These are phyloP conservation scores for Vitis hybrid DNA, from an alignment of 177 flowering plant species.

Conservation along the genomic window DNA sequence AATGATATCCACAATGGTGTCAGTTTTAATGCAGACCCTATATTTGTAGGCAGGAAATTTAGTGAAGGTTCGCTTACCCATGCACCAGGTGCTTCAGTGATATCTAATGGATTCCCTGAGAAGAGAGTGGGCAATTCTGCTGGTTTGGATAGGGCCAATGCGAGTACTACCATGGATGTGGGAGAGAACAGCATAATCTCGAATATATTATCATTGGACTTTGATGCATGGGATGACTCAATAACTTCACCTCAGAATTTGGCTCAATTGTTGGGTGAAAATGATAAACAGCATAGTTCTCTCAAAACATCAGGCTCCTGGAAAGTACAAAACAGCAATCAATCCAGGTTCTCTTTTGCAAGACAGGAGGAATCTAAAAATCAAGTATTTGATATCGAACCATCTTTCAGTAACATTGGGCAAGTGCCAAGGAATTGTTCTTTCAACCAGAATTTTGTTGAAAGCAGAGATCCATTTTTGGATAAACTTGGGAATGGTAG, in stretches of 20 bases:
- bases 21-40: conserved; percentile 19
- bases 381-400: conserved; percentile 28
- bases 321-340: conserved; percentile 48
- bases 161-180: conserved; percentile 23
- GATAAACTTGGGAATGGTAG: conserved; percentile 28
- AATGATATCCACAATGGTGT: conserved; percentile 14
- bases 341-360: conserved; percentile 75
- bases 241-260: conserved; percentile 51
- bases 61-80: conserved; percentile 13
- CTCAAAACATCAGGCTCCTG: conserved; percentile 30
- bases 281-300: conserved; percentile 36
- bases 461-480: conserved; percentile 24
- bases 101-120: conserved; percentile 33
- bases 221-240: conserved; percentile 59
- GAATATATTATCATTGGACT: conserved; percentile 64
- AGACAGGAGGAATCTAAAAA: conserved; percentile 56
- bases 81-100: conserved; percentile 17
- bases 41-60: conserved; percentile 21
- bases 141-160: conserved; percentile 20
- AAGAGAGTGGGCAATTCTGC: conserved; percentile 14
- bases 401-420: conserved; percentile 24
- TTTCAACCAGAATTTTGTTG: conserved; percentile 28
- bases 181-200: conserved; percentile 68
- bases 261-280: conserved; percentile 44
- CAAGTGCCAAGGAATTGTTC: conserved; percentile 21